These are phyloP conservation scores for Tulasnella sp. DNA, from an alignment of 768 basidiomycete genomes.

Conservation along the genomic window DNA sequence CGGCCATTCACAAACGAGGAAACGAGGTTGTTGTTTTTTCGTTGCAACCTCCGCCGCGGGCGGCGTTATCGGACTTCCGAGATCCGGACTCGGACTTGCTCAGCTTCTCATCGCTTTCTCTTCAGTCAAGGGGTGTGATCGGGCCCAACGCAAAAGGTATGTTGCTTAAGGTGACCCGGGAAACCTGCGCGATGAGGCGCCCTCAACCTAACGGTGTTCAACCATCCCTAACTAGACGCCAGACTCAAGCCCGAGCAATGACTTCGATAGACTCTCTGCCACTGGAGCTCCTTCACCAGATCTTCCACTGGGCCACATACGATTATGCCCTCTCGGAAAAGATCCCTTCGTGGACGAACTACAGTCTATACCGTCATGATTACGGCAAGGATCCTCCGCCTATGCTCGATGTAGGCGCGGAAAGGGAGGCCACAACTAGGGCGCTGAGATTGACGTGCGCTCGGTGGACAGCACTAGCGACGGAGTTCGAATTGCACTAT, in stretches of 20 bases:
- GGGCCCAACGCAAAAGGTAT: too few relatives aligned
- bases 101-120: too few relatives aligned
- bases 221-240: too few relatives aligned
- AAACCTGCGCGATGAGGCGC: too few relatives aligned
- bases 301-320: constrained; percentile 9
- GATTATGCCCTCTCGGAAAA: neutral
- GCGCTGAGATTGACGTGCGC: neutral
- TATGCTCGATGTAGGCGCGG: neutral
- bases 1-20: too few relatives aligned
- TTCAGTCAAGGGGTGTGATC: too few relatives aligned
- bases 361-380: neutral
- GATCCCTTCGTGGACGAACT: neutral
- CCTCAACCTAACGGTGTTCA: too few relatives aligned
- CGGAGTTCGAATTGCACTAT: neutral
- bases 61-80: too few relatives aligned
- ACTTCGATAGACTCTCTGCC: neutral
- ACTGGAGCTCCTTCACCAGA: neutral
- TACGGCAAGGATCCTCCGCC: neutral
- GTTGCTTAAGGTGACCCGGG: too few relatives aligned
- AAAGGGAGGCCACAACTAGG: neutral
- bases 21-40: too few relatives aligned
- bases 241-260: neutral
- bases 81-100: too few relatives aligned
- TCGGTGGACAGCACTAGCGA: neutral
- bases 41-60: too few relatives aligned